Evolutionary conservation across 2,329 filamentous ascomycete species (phyloP).

Genomic region (Colletotrichum chlorophyti): DNA sequence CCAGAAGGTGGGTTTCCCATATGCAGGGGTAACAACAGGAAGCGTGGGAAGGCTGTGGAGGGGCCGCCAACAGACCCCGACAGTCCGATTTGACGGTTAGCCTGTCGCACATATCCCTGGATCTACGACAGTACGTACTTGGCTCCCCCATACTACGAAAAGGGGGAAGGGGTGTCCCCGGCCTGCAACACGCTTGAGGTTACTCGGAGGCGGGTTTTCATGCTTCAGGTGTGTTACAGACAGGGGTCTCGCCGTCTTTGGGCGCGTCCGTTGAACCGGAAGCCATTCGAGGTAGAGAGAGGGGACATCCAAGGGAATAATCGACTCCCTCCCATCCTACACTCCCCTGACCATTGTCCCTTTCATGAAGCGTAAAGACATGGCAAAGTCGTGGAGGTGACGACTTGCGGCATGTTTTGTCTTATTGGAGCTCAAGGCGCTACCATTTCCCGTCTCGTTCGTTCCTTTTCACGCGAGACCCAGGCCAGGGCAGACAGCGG

Average conservation of each 20-base stretch:
- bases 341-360: no score
- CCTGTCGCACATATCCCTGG: constrained; percentile 13
- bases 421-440: no score
- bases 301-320: no score
- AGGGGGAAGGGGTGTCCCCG: constrained; percentile 2
- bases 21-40: not conserved
- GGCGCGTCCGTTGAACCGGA: no score
- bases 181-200: constrained; percentile 5
- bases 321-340: no score
- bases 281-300: no score
- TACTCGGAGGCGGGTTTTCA: constrained; percentile 28
- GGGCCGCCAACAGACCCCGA: not conserved
- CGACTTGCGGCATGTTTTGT: no score
- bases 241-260: constrained; percentile 40
- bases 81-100: constrained; percentile 11
- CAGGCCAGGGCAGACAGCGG: not conserved
- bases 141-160: no score
- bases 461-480: not conserved
- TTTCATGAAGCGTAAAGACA: no score
- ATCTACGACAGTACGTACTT: no score
- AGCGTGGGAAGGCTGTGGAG: not conserved
- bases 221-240: constrained; percentile 58
- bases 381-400: no score
- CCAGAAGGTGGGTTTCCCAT: not conserved
- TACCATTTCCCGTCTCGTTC: not conserved